phyloP scores from a whole-genome alignment of 306 rosid genomes.

The barrel medic (Medicago truncatula) region MtrunA17r5.0-ANR NC_053042.1:4201001-4201500 shows the following conservation, averaged over 20 bases:
- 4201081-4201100: too few species aligned
- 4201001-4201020: too few species aligned
- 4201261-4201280: not conserved
- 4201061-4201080: too few species aligned
- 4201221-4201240: too few species aligned
- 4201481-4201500: constrained; percentile 23
- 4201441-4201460: constrained; percentile 15
- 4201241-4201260: not conserved
- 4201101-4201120: too few species aligned
- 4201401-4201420: not conserved
- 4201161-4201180: too few species aligned
- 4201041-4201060: too few species aligned
- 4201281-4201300: not conserved
- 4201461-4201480: constrained; percentile 1
- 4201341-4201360: not conserved
- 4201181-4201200: too few species aligned
- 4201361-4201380: not conserved
- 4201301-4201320: not conserved
- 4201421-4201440: constrained; percentile 23
- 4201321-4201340: not conserved
- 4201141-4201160: too few species aligned
- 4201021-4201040: too few species aligned
- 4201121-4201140: too few species aligned
- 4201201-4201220: too few species aligned
- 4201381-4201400: not conserved